Base-by-base conservation (phyloP, 2,329 filamentous ascomycete genomes). In the Pseudocercospora fuligena region DNA sequence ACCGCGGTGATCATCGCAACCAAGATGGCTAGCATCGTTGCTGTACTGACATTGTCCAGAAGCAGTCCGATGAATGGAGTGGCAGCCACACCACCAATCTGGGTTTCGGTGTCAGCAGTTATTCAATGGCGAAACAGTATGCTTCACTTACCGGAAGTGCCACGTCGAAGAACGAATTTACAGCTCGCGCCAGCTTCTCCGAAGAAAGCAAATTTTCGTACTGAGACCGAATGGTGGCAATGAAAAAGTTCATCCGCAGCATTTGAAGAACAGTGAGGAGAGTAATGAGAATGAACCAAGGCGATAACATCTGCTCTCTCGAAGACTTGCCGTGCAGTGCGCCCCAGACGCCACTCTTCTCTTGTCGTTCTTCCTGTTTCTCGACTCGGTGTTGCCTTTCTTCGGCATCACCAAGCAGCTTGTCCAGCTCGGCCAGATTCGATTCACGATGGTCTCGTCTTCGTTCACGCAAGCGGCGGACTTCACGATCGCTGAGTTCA, bases 51-150 rank as follows among this genome's bases (percentile, higher is more conserved):
- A 74, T 88, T 89, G 77, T 97, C 93, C 11, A 97, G 88, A 51
- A 96, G 82, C 0, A 88, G 75, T 9, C 93, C 93, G 72, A 96
- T 94, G 73, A 97, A 93, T 0, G 93, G 93, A n/a, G 96, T 92
- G 0, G 92, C 89, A 16, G 93, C 73, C 29, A 97, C 86, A 2
- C 93, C 94, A 31, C 93, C 93, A 0, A 95, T 58, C 53, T 65
- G 58, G 53, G n/a, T 29, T 2, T 36, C 31, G 19, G 8, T 27
- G n/a, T 66, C 31, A 66, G 40, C 43, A 43, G 14, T 33, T 5
- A 14, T 27, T 19, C 11, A 9, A 16, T 6, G 36, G 14, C 8
- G 11, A 14, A 14, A 11, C 25, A 8, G 40, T 14, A 43, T 31
- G n/a, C 9, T 7, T 0, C 5, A 61, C 70, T 63, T 67, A 72